phyloP scores from a whole-genome alignment of 371 early-diverging fungal genomes.

The Blakeslea trispora region DNA sequence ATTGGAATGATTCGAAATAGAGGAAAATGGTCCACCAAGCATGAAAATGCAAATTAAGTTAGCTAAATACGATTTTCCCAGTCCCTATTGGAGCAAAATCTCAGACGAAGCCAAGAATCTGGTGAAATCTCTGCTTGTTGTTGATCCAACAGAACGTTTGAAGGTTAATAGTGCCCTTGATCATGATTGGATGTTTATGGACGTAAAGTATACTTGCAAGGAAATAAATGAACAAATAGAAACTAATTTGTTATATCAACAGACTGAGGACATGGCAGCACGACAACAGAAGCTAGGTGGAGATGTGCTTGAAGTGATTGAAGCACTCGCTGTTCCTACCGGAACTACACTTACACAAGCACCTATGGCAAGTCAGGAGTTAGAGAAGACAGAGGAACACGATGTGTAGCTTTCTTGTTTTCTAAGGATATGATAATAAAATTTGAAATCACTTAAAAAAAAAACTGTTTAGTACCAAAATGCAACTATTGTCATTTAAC shows the following conservation, averaged over 20 bases:
- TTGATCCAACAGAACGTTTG: conserved; percentile 49
- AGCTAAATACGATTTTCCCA: conserved; percentile 79
- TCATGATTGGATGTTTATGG: conserved; percentile 22
- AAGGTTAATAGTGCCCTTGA: conserved; percentile 46
- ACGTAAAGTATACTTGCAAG: conserved; percentile 18
- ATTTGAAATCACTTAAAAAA: too few relatives aligned
- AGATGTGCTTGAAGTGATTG: neutral
- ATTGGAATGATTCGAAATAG: conserved; percentile 1
- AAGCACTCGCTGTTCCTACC: neutral
- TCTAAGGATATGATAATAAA: too few relatives aligned
- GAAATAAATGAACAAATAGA: neutral
- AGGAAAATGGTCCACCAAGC: conserved; percentile 20
- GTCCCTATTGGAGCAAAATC: conserved; percentile 84
- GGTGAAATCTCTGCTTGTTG: conserved; percentile 56
- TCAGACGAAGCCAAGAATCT: conserved; percentile 70
- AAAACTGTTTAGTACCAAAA: too few relatives aligned
- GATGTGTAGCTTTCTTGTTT: too few relatives aligned
- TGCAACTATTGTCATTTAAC: too few relatives aligned
- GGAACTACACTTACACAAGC: neutral
- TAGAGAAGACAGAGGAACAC: too few relatives aligned
- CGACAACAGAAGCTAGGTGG: neutral
- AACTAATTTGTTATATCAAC: neutral
- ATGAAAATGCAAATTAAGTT: conserved; percentile 70
- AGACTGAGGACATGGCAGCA: neutral
- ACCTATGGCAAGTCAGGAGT: neutral